Percentiles rank a stretch among this genome's conserved stretches.
phyloP scores from a whole-genome alignment of 1,284 basidiomycete species.

The Pterulicium gracile region DNA sequence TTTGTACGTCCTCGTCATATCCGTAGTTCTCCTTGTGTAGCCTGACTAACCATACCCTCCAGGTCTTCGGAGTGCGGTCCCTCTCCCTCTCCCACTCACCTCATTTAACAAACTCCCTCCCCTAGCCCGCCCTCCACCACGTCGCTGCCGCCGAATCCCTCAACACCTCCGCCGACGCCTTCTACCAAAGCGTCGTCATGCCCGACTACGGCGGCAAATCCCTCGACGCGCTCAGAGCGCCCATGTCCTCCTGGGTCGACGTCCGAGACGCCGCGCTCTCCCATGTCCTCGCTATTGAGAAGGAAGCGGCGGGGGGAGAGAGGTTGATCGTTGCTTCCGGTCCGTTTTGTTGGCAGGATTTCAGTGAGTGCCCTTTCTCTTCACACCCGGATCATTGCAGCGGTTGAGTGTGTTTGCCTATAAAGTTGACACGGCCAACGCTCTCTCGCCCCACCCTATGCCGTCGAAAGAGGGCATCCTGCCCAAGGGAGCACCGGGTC shows the following conservation, averaged over 20 bases:
- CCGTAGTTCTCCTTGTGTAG: neutral
- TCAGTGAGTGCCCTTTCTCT: slow-evolving; percentile 14
- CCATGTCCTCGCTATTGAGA: slow-evolving; percentile 43
- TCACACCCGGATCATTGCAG: neutral
- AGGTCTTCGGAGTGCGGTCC: slow-evolving; percentile 23
- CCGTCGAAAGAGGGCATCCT: slow-evolving; percentile 13
- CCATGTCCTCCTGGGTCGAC: slow-evolving; percentile 36
- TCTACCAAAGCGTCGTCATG: slow-evolving; percentile 22
- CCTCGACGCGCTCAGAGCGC: slow-evolving; percentile 18
- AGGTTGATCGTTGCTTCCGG: slow-evolving; percentile 41
- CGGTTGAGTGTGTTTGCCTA: slow-evolving; percentile 4
- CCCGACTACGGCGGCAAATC: slow-evolving; percentile 11
- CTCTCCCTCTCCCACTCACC: too few species aligned
- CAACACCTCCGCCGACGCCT: slow-evolving; percentile 33
- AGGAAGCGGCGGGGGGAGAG: slow-evolving; percentile 46
- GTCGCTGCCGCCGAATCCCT: slow-evolving; percentile 31
- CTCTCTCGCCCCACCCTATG: slow-evolving; percentile 16
- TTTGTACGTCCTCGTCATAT: slow-evolving; percentile 25
- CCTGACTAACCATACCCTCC: neutral
- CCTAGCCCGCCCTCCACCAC: slow-evolving; percentile 37
- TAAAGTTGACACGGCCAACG: slow-evolving; percentile 20
- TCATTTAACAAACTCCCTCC: slow-evolving; percentile 7
- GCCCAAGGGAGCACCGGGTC: slow-evolving; percentile 21
- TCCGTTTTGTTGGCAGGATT: slow-evolving; percentile 21
- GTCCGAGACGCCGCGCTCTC: slow-evolving; percentile 52